Base-by-base conservation (phyloP, 345 rosid species). In the Anastatica hierochuntica region DNA sequence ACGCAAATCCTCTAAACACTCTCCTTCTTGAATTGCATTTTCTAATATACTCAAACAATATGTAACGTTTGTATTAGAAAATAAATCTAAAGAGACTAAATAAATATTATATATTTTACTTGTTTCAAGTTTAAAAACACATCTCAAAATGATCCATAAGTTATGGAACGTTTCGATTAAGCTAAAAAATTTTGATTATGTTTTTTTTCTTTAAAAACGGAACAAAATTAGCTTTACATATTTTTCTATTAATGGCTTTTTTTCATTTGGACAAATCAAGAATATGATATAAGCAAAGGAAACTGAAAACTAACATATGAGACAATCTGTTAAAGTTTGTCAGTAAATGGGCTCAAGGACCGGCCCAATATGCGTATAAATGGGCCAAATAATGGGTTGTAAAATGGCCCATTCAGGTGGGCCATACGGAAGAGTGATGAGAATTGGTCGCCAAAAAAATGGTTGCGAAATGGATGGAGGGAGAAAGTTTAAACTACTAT, bases 331-430 rank as follows among this genome's bases (percentile, higher is more conserved):
- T 31, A 33, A 47, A 55, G n/a, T 6, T 30, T 48, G 52, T 57
- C 53, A 49, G 10, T n/a, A 49, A 0, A 4, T 79, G 84, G 84
- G 69, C 73, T 70, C 7, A n/a, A 6, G 27, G 12, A 26, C 43
- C 75, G 23, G 77, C 74, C 33, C 61, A 23, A 33, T 58, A 14
- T 14, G 74, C 80, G 0, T 9, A 35, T 12, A 6, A 37, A 10
- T 68, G 67, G 67, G 51, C 57, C 27, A n/a, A 41, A 6, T 12
- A 16, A 8, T 8, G 0, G 76, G 69, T 48, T 82, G 89, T 70
- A 43, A 61, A 16, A 46, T 77, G 79, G 7, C 65, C 10, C 89
- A 79, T 61, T 79, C 78, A 0, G 4, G 14, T 18, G 73, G 76
- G 5, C 48, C 60, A 0, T 60, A 71, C 17, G 81, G 82, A 0